A percentile compares a stretch with the other conserved stretches of the same genome.
phyloP scores from a whole-genome alignment of 2,329 filamentous ascomycete species.

The Spiromastix sp. region DNA sequence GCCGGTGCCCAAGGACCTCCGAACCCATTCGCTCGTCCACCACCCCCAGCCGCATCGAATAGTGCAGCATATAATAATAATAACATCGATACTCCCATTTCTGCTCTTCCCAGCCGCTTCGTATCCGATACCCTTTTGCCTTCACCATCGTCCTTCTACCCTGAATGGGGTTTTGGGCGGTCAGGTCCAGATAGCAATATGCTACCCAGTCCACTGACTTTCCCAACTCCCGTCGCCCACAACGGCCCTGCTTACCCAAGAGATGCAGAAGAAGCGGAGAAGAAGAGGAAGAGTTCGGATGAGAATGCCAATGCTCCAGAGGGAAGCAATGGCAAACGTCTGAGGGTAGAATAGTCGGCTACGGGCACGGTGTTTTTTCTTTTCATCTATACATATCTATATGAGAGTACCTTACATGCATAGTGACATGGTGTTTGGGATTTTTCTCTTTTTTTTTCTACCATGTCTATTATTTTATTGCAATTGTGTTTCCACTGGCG shows the following conservation, averaged over 20 bases:
- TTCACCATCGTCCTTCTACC: slow-evolving; percentile 85
- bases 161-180: slow-evolving; percentile 69
- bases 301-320: slow-evolving; percentile 17
- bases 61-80: slow-evolving; percentile 32
- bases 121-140: slow-evolving; percentile 79
- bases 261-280: slow-evolving; percentile 32
- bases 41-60: slow-evolving; percentile 49
- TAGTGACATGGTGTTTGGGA: too few species aligned
- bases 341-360: slow-evolving; percentile 19
- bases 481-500: too few species aligned
- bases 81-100: slow-evolving; percentile 68
- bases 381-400: slow-evolving; percentile 1
- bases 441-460: too few species aligned
- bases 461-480: too few species aligned
- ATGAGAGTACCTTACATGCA: too few species aligned
- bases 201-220: slow-evolving; percentile 83
- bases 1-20: slow-evolving; percentile 86
- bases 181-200: slow-evolving; percentile 65
- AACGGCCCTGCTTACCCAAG: slow-evolving; percentile 30
- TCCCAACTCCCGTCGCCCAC: slow-evolving; percentile 61
- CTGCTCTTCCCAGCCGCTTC: slow-evolving; percentile 83
- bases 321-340: slow-evolving; percentile 23
- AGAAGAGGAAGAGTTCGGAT: slow-evolving; percentile 36
- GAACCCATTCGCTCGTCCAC: slow-evolving; percentile 87
- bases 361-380: not conserved